A percentile compares a stretch with the other conserved stretches of the same genome.
These are phyloP conservation scores for Penicillium olsonii DNA, from an alignment of 2,329 filamentous ascomycete species.

Conservation along the genomic window DNA sequence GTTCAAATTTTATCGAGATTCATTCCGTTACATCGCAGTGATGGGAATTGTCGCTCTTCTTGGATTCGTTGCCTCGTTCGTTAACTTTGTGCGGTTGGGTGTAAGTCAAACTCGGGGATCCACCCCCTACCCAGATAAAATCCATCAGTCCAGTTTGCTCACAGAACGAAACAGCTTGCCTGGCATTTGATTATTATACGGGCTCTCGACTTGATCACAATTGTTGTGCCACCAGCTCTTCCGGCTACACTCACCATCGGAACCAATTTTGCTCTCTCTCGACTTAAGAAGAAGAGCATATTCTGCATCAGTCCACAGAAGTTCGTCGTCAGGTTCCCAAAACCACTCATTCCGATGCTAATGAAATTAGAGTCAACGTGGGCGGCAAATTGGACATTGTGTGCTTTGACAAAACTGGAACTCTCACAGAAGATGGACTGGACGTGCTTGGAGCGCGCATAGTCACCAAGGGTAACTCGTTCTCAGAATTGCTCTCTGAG, in stretches of 20 bases:
- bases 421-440: constrained; percentile 90
- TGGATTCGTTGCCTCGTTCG: constrained; percentile 85
- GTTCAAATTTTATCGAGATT: constrained; percentile 98
- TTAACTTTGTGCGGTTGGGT: constrained; percentile 86
- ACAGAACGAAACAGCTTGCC: constrained; percentile 54
- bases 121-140: background rate
- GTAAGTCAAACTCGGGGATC: constrained; percentile 32
- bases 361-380: constrained; percentile 72
- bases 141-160: constrained; percentile 12
- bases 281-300: constrained; percentile 85
- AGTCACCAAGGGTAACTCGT: constrained; percentile 64
- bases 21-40: constrained; percentile 95
- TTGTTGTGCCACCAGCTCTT: constrained; percentile 91
- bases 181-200: constrained; percentile 92
- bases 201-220: constrained; percentile 93
- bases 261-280: constrained; percentile 87
- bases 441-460: constrained; percentile 89
- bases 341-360: background rate
- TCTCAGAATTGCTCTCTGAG: constrained; percentile 74
- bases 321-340: constrained; percentile 26
- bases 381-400: constrained; percentile 94
- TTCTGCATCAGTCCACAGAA: constrained; percentile 96
- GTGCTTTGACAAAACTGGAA: constrained; percentile 99
- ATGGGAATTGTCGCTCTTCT: constrained; percentile 85
- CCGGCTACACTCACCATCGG: constrained; percentile 95